Evolutionary conservation across 306 rosid species (phyloP), one percentile per base, ranked within the genome.

Genomic region (Prunus padus): DNA sequence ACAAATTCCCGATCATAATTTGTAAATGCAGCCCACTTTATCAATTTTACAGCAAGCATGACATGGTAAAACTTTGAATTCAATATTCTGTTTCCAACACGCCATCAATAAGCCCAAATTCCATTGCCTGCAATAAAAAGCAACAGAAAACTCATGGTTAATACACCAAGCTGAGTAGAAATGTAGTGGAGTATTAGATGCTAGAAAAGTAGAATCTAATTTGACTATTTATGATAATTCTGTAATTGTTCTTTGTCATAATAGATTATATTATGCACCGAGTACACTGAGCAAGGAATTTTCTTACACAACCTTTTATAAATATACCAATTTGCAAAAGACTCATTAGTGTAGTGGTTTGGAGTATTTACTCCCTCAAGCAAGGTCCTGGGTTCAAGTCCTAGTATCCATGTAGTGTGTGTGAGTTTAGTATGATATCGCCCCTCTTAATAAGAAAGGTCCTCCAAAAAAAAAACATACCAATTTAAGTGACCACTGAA

Each of bases 31-130:
- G 1, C 56, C n/a, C 56, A 5, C 3, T 5, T 51, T 6, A 51
- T 3, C 56, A 57, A 11, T 57, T 57, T 57, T 8, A 69, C 47
- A 18, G 19, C 12, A 5, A 71, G 23, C 5, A 37, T 0, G n/a
- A 9, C 40, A 3, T 23, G 44, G n/a, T 54, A 31, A 44, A 42
- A 40, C 12, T 22, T 56, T 62, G 49, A 61, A 71, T 42, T 91
- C 84, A 94, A 77, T 92, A 95, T 76, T 92, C 97, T 11, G 99
- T 95, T 85, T 92, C 99, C 78, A 95, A 81, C 63, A 90, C 87
- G 50, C 97, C 92, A 55, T 95, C 99, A 18, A 92, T 85, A 45
- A 92, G 93, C 68, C 99, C 99, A 76, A 92, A 89, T 77, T 95
- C 99, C 88, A 92, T 56, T 65, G 97, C 99, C 99, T 95, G 89